Base-by-base conservation (phyloP, 1,139 yeast genomes). In the Diutina sp. region DNA sequence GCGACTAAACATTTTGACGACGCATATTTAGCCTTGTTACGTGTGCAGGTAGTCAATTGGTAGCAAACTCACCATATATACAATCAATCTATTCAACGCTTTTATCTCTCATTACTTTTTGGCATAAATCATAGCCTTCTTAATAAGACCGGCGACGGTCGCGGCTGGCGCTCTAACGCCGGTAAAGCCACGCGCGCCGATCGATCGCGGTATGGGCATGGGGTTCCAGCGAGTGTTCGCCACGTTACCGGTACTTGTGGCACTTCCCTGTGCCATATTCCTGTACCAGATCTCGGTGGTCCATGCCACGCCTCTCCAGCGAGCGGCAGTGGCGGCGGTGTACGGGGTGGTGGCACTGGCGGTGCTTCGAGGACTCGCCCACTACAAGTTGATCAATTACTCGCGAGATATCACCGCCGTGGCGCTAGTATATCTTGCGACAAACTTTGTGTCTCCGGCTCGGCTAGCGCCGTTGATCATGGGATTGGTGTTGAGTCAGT, bases 391-490 rank as follows among this genome's bases (percentile, higher is more conserved):
- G 29, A 54, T 58, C 14, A 55, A 60, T 50, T 56, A 57, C 50
- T 53, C 52, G 21, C 54, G 60, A 5, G 57, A 58, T 32, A 46
- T 62, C 65, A 28, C 57, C 7, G 65, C 62, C 4, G 57, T 64
- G n/a, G 58, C 59, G 0, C 46, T 61, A 35, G 58, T 62, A 7
- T 61, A 60, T 52, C 54, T 59, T 11, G 59, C 63, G 3, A 57
- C 69, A 1, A 59, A 63, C 28, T 44, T 55, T 16, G 44, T 57
- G 6, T 25, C 54, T 9, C 28, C 32, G 14, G 53, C 45, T 29
- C 54, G 54, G 2, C 25, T 35, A 18, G 55, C 61, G 3, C 58
- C 60, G 29, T 28, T 58, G 52, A 55, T 55, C 25, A 57, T 60
- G 29, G 58, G 62, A n/a, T 48, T 60, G 38, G 60, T 59, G 48